Percentiles rank a stretch among this genome's conserved stretches.
These are phyloP conservation scores for Lumnitzera racemosa DNA, from an alignment of 345 rosid genomes.

Conservation along the genomic window DNA sequence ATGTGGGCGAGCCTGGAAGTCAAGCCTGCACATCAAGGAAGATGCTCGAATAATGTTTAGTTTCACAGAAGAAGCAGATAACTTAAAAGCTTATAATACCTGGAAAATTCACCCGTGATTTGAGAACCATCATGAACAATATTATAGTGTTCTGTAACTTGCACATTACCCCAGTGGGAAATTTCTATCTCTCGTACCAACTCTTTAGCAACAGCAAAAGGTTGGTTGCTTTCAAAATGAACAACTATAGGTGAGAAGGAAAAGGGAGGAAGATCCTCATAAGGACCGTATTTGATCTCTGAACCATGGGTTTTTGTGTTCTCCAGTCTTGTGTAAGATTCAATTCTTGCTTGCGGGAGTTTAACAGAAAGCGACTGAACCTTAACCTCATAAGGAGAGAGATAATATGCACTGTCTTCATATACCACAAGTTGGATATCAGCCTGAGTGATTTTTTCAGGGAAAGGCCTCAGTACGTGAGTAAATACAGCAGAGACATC, in stretches of 20 bases:
- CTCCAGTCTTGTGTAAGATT: constrained; percentile 72
- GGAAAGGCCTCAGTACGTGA: constrained; percentile 59
- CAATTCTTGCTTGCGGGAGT: constrained; percentile 64
- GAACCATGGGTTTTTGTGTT: constrained; percentile 53
- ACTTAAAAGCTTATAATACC: constrained; percentile 23
- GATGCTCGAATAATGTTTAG: constrained; percentile 7
- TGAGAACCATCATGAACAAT: constrained; percentile 73
- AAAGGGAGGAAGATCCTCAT: constrained; percentile 58
- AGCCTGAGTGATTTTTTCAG: constrained; percentile 79
- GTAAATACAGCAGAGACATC: constrained; percentile 61
- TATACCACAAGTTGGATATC: constrained; percentile 80
- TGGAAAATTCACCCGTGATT: constrained; percentile 90
- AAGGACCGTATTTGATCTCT: constrained; percentile 89
- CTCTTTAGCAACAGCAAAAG: constrained; percentile 73
- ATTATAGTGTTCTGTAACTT: constrained; percentile 78
- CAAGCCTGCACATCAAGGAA: constrained; percentile 42
- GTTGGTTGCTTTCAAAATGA: constrained; percentile 84
- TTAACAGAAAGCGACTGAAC: constrained; percentile 65
- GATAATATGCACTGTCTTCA: constrained; percentile 69
- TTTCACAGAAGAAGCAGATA: not conserved
- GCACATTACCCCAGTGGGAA: constrained; percentile 96
- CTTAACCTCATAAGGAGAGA: constrained; percentile 69
- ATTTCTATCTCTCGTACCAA: constrained; percentile 84
- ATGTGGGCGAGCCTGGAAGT: constrained; percentile 69
- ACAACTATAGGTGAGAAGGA: constrained; percentile 59